Conservation (phyloP, 306 rosid species). For the Ormosia emarginata region DNA sequence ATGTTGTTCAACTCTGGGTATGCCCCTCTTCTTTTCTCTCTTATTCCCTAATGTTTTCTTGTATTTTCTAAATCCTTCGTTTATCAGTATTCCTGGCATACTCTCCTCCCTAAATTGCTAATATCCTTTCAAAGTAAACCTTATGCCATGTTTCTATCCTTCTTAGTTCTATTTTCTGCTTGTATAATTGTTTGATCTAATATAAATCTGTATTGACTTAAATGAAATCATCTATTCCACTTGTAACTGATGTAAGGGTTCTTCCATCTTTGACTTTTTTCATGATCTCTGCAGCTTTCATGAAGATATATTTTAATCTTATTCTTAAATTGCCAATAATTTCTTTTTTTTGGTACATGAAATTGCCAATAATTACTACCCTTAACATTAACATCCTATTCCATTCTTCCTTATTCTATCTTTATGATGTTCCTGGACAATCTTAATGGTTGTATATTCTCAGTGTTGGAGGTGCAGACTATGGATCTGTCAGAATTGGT, state of each 20-base stretch:
- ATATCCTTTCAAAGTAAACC: neutral
- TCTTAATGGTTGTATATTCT: neutral
- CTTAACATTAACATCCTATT: neutral
- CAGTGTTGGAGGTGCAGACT: slow-evolving; percentile 56
- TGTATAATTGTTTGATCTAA: neutral
- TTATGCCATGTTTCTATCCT: neutral
- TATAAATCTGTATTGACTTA: neutral
- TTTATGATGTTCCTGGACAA: neutral
- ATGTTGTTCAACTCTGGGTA: neutral
- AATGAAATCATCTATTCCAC: neutral
- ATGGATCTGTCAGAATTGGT: slow-evolving; percentile 64
- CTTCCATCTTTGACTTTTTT: neutral
- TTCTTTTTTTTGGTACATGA: too few species aligned
- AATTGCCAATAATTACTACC: neutral
- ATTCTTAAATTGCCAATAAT: neutral
- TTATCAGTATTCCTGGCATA: neutral
- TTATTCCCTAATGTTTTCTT: neutral
- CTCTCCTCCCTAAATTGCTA: neutral
- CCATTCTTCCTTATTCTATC: neutral
- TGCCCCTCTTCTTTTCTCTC: neutral
- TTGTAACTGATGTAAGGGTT: neutral
- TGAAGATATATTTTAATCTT: neutral
- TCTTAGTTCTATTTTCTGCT: neutral
- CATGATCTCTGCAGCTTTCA: neutral
- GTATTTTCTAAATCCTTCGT: neutral